Base-by-base conservation (phyloP, 1,284 basidiomycete species). In the Marasmius tenuissimus region DNA sequence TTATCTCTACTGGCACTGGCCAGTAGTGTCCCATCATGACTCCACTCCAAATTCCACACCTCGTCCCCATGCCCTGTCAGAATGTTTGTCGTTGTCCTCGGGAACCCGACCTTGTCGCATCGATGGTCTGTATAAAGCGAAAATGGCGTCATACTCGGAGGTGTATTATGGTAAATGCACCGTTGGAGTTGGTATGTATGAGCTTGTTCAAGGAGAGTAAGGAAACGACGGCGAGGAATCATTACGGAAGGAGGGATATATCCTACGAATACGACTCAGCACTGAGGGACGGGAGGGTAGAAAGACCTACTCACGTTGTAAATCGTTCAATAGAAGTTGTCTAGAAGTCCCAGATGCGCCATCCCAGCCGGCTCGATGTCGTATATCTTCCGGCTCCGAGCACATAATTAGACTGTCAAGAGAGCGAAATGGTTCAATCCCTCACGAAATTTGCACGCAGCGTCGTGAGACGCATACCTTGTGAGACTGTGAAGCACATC, bases 41-140 rank as follows among this genome's bases (percentile, higher is more conserved):
- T 97, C 93, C 96, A 99, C 71, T 91, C 91, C 63, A 98, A 77
- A 69, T 92, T 88, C 96, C 97, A 99, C 12, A 99, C 95, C 73
- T 99, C 95, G 71, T 98, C 94, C 12, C 81, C 83, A 75, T 99
- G 97, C 37, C 90, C 92, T 47, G 88, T 84, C 53, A 98, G 78
- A 47, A 96, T 89, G 27, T 91, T 89, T 1, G 94, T 94, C 8
- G 92, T 94, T 34, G 90, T 80, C 35, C 86, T 85, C 11, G 97
- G 97, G 78, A 99, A 98, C 45, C 85, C 83, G 49, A 85, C 84
- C 69, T 89, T 85, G 65, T 89, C 86, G 75, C 95, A 96, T 50
- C 82, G 77, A 73, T 97, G 94, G 73, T 99, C 94, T 56, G 83
- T 83, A 69, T 96, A 94, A 47, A 99, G 78, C 11, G 95, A 96